Percentiles rank a stretch among this genome's conserved stretches.
Conservation (phyloP, 2,329 filamentous ascomycete species). For the Whalleya microplaca region DNA sequence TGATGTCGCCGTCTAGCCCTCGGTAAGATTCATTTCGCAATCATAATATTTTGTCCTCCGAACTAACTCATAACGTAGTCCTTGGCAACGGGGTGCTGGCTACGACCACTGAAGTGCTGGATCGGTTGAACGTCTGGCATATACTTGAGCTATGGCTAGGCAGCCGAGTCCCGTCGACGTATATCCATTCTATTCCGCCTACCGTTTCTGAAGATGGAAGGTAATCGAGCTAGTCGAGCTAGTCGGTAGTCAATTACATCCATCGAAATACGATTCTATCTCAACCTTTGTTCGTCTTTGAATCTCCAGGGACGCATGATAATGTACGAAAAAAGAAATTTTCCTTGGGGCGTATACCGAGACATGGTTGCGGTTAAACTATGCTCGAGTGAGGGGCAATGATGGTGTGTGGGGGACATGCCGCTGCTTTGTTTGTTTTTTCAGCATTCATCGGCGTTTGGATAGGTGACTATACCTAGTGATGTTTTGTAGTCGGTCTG, state of each 20-base stretch:
- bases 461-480: too few relatives aligned
- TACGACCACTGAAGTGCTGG: conserved; percentile 43
- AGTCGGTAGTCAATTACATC: neutral
- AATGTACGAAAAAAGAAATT: too few relatives aligned
- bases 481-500: too few relatives aligned
- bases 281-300: too few relatives aligned
- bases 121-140: neutral
- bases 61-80: conserved; percentile 33
- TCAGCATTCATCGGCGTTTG: too few relatives aligned
- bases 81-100: conserved; percentile 59
- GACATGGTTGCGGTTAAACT: too few relatives aligned
- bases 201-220: neutral
- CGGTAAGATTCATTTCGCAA: conserved; percentile 42
- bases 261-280: too few relatives aligned
- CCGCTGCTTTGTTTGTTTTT: too few relatives aligned
- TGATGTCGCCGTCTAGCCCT: conserved; percentile 26
- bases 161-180: neutral
- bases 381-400: too few relatives aligned
- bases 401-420: too few relatives aligned
- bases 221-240: neutral
- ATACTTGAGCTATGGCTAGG: neutral
- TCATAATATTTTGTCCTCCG: neutral
- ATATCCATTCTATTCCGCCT: neutral
- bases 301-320: too few relatives aligned
- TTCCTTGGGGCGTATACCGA: too few relatives aligned